Conservation (phyloP, 78 protist species). For the Thecamonas trahens region DNA sequence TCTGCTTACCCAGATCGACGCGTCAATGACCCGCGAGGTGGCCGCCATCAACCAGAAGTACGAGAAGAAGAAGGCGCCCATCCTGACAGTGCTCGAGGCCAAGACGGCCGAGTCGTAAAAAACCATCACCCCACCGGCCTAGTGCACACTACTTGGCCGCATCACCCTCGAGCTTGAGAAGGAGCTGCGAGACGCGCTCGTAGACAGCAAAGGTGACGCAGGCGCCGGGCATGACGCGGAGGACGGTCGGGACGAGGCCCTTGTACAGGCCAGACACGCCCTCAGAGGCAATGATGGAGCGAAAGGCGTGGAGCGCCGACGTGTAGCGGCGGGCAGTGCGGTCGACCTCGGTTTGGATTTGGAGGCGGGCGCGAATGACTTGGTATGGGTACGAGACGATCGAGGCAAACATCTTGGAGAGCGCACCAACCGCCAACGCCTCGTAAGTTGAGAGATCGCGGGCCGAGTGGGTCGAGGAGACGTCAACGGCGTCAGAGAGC, state of each 20-base stretch:
- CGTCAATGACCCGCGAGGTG: no score
- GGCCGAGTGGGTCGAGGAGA: neutral
- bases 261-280: slow-evolving; percentile 4
- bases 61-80: no score
- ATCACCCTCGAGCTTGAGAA: neutral
- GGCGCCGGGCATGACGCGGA: neutral
- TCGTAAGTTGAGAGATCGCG: neutral
- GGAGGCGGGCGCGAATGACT: slow-evolving; percentile 1
- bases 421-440: neutral
- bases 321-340: no score
- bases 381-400: slow-evolving; percentile 10
- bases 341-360: no score
- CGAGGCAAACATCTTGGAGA: slow-evolving; percentile 10
- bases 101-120: no score
- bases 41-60: no score
- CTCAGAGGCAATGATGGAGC: neutral
- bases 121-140: no score
- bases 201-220: slow-evolving; percentile 8
- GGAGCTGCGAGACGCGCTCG: neutral
- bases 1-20: no score
- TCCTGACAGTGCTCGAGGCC: no score
- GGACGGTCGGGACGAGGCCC: slow-evolving; percentile 3
- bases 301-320: neutral
- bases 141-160: no score
- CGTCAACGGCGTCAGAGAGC: no score